Conservation (phyloP, 305 asterid species). For the Fraxinus angustifolia region DNA sequence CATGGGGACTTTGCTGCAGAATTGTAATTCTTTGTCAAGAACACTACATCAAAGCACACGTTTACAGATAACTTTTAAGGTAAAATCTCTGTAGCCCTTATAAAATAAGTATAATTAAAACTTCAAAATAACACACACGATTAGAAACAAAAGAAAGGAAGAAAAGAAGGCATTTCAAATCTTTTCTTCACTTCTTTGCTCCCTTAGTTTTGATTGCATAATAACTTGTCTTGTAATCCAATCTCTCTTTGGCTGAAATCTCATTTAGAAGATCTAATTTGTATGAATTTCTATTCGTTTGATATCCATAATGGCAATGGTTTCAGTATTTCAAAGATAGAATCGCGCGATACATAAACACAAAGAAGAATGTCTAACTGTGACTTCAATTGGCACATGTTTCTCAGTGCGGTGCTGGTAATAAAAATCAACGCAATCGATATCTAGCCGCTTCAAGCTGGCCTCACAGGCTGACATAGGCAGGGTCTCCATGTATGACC, state of each 20-base stretch:
- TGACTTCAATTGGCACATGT: conserved; percentile 36
- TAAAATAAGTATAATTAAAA: background rate
- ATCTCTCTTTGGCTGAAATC: background rate
- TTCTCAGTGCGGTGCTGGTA: conserved; percentile 34
- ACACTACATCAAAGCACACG: background rate
- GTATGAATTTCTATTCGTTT: background rate
- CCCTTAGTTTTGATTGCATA: background rate
- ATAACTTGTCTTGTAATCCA: background rate
- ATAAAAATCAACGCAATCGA: conserved; percentile 37
- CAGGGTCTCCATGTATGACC: background rate
- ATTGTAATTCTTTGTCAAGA: background rate
- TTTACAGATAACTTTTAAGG: background rate
- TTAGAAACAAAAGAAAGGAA: background rate
- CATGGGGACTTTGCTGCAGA: background rate
- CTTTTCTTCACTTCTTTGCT: background rate
- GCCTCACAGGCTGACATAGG: conserved; percentile 10
- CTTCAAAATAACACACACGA: background rate
- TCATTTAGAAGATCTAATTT: background rate
- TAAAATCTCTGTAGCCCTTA: background rate
- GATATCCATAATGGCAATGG: background rate
- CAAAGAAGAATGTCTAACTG: conserved; percentile 20
- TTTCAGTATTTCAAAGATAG: background rate
- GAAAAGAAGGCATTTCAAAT: background rate
- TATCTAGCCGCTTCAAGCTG: conserved; percentile 38
- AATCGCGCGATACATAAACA: background rate